Conservation (phyloP, 2,329 filamentous ascomycete genomes). For the Neonectria punicea region DNA sequence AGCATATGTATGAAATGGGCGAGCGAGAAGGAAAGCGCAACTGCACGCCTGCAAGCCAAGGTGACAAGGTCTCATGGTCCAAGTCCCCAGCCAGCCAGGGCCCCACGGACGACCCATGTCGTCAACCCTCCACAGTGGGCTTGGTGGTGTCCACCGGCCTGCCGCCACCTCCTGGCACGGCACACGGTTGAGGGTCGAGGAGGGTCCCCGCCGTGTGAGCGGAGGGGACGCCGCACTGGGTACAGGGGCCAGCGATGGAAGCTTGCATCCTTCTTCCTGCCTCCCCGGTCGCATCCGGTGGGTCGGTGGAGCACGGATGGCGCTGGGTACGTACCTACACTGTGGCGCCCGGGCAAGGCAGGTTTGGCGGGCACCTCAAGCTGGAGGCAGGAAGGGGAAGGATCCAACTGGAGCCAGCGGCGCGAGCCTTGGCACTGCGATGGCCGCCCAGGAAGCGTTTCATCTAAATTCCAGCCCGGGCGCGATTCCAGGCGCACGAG, state of each 20-base stretch:
- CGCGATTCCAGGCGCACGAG: constrained; percentile 1
- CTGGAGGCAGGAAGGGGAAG: constrained; percentile 7
- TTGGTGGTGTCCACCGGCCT: constrained; percentile 14
- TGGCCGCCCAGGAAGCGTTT: constrained; percentile 20
- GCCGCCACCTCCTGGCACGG: constrained; percentile 26
- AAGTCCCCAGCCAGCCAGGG: neutral
- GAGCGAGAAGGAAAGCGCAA: neutral
- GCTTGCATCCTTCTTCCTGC: neutral
- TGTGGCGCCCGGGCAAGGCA: neutral
- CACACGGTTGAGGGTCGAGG: neutral
- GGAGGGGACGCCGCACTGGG: constrained; percentile 9
- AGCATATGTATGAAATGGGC: constrained; percentile 23
- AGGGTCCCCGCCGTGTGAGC: constrained; percentile 21
- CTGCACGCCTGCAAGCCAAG: neutral
- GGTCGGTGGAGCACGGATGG: constrained; percentile 8
- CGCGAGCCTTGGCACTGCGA: constrained; percentile 15
- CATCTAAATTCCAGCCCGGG: constrained; percentile 24
- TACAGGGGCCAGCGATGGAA: constrained; percentile 13
- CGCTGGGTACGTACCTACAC: constrained; percentile 17
- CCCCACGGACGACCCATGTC: constrained; percentile 6
- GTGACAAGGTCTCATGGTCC: neutral
- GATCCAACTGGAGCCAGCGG: constrained; percentile 5
- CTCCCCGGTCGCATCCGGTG: constrained; percentile 10
- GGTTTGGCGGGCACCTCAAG: constrained; percentile 3
- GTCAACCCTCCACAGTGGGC: constrained; percentile 24